A percentile compares a stretch with the other conserved stretches of the same genome.
phyloP scores from a whole-genome alignment of 1,139 yeast genomes.

The Geotrichum restrictum region DNA sequence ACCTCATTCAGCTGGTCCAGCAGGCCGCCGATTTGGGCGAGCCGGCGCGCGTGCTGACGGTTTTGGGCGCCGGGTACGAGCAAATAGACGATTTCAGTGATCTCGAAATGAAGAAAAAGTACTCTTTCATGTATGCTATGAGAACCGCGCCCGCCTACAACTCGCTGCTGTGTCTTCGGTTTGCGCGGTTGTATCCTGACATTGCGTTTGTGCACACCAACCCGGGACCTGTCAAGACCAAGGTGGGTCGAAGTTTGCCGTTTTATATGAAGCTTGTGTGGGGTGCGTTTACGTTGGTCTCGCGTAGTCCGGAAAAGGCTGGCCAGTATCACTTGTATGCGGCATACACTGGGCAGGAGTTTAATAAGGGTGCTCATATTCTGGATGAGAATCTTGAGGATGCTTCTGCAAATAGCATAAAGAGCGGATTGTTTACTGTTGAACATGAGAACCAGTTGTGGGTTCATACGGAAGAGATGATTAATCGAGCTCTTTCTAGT shows the following conservation, averaged over 20 bases:
- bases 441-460: constrained; percentile 31
- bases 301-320: constrained; percentile 23
- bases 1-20: constrained; percentile 30
- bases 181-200: constrained; percentile 31
- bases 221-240: constrained; percentile 35
- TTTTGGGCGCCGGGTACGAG: constrained; percentile 31
- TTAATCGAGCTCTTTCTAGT: constrained; percentile 22
- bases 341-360: constrained; percentile 26
- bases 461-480: constrained; percentile 31
- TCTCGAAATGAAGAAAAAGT: constrained; percentile 29
- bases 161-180: constrained; percentile 28
- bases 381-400: constrained; percentile 23
- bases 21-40: constrained; percentile 25
- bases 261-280: constrained; percentile 22
- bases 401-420: constrained; percentile 19
- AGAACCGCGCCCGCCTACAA: constrained; percentile 23
- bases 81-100: constrained; percentile 27
- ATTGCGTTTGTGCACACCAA: constrained; percentile 31
- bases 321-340: constrained; percentile 30
- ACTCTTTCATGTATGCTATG: constrained; percentile 15
- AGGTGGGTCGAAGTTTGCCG: constrained; percentile 27
- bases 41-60: constrained; percentile 24
- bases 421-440: constrained; percentile 23
- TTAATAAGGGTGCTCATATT: constrained; percentile 27
- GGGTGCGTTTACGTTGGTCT: constrained; percentile 15